These are phyloP conservation scores for Teratosphaeria pseudoeucalypti DNA, from an alignment of 2,329 filamentous ascomycete genomes.

Conservation along the genomic window DNA sequence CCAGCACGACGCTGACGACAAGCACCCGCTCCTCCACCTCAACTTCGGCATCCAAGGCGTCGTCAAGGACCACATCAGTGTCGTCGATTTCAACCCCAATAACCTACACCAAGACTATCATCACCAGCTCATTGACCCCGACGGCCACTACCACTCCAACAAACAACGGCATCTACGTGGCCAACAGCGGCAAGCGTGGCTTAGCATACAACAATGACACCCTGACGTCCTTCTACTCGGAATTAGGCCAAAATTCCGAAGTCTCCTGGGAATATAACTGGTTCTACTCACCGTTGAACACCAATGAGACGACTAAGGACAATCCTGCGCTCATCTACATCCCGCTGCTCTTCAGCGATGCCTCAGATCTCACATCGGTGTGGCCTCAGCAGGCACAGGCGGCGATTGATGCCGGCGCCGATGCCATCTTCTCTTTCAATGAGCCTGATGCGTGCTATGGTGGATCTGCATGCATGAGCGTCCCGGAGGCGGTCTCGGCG, in stretches of 20 bases:
- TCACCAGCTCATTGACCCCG: slow-evolving; percentile 5
- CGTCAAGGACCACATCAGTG: not conserved
- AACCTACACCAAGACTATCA: not conserved
- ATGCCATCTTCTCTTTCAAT: slow-evolving; percentile 58
- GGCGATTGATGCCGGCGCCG: slow-evolving; percentile 45
- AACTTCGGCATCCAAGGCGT: not conserved
- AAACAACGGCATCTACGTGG: slow-evolving; percentile 4
- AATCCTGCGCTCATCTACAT: slow-evolving; percentile 45
- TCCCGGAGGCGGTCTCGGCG: slow-evolving; percentile 39
- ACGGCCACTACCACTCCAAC: slow-evolving; percentile 4
- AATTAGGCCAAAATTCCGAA: slow-evolving; percentile 21
- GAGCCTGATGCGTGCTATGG: slow-evolving; percentile 49
- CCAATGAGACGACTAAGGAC: slow-evolving; percentile 29
- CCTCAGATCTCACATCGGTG: slow-evolving; percentile 31
- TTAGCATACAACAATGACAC: slow-evolving; percentile 54
- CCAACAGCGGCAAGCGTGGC: slow-evolving; percentile 48
- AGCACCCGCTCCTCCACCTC: not conserved
- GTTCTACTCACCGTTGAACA: slow-evolving; percentile 30
- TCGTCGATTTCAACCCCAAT: not conserved
- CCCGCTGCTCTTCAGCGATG: slow-evolving; percentile 50
- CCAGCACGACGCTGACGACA: not conserved
- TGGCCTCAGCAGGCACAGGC: slow-evolving; percentile 44
- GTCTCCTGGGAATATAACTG: slow-evolving; percentile 62
- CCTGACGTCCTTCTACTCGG: slow-evolving; percentile 43
- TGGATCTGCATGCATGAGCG: slow-evolving; percentile 47